These are phyloP conservation scores for Gypsophila paniculata DNA, from an alignment of 179 eudicot species.

Conservation along the genomic window DNA sequence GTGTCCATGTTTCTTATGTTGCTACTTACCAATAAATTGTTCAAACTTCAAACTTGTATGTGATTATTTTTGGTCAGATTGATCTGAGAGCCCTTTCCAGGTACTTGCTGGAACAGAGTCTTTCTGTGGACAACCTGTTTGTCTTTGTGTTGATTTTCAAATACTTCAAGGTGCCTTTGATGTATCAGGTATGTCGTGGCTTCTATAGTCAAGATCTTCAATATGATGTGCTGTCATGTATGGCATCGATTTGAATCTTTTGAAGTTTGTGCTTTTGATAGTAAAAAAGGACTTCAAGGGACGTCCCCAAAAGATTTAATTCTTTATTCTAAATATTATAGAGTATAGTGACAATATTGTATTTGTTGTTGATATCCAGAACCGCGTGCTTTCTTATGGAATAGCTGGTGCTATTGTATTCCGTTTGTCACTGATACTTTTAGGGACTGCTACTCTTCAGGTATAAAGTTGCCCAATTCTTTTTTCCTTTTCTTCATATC, in stretches of 20 bases:
- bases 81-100: conserved; percentile 34
- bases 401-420: conserved; percentile 85
- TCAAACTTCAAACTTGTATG: conserved; percentile 10
- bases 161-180: conserved; percentile 80
- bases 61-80: conserved; percentile 2
- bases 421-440: conserved; percentile 76
- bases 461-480: conserved; percentile 33
- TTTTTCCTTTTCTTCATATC: background rate
- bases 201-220: background rate
- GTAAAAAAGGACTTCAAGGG: background rate
- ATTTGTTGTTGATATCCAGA: conserved; percentile 34
- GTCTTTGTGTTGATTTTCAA: conserved; percentile 91
- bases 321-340: background rate
- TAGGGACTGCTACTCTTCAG: conserved; percentile 94
- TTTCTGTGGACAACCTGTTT: conserved; percentile 93
- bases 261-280: background rate
- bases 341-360: conserved; percentile 9
- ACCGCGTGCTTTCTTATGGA: conserved; percentile 86
- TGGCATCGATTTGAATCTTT: conserved; percentile 1
- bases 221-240: background rate
- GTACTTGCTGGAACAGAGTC: conserved; percentile 93
- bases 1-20: background rate
- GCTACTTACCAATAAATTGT: background rate
- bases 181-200: conserved; percentile 59
- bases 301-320: background rate